Evolutionary conservation across 805 yeast species (phyloP).

Genomic region (Lachancea nothofagi): DNA sequence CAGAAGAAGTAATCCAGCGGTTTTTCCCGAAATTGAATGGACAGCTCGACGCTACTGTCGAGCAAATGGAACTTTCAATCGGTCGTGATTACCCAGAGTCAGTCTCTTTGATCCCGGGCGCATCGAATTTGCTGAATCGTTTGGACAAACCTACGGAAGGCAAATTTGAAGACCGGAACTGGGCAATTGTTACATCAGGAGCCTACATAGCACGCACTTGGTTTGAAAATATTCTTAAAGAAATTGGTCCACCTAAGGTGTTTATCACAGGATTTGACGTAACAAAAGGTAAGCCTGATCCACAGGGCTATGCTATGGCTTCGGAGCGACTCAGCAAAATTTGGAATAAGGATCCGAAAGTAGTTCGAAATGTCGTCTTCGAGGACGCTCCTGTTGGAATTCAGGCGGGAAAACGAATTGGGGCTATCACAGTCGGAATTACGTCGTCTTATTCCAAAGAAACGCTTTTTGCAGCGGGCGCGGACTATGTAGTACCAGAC

Average conservation of each 20-base stretch:
- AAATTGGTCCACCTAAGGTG: constrained; percentile 56
- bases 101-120: constrained; percentile 68
- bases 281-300: constrained; percentile 71
- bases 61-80: constrained; percentile 56
- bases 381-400: constrained; percentile 87
- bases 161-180: constrained; percentile 38
- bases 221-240: constrained; percentile 51
- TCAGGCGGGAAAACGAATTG: constrained; percentile 70
- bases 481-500: constrained; percentile 70
- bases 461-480: constrained; percentile 63
- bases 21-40: constrained; percentile 66
- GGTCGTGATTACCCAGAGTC: constrained; percentile 59
- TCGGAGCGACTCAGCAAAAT: constrained; percentile 45
- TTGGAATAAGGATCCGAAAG: constrained; percentile 21
- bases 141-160: constrained; percentile 23
- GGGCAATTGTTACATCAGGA: constrained; percentile 84
- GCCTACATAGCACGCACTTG: constrained; percentile 69
- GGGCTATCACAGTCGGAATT: constrained; percentile 70
- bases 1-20: constrained; percentile 59
- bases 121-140: constrained; percentile 48
- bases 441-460: constrained; percentile 65
- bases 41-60: constrained; percentile 43
- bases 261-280: constrained; percentile 77
- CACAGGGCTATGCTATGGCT: constrained; percentile 65
- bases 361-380: constrained; percentile 49